Base-by-base conservation (phyloP, 257 asterid species). In the Solanum sejunctum region DNA sequence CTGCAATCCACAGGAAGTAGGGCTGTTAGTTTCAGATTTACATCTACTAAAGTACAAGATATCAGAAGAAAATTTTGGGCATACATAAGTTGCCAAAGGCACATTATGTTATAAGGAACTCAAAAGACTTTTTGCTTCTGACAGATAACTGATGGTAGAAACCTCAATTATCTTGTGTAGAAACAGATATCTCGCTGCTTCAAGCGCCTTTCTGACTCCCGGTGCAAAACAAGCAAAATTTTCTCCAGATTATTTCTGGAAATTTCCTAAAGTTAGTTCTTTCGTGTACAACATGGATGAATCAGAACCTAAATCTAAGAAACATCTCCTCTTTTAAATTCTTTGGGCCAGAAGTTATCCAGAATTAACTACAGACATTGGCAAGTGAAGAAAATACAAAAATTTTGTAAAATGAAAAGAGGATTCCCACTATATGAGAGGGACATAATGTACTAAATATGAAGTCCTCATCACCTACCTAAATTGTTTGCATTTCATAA, bases 1-100 rank as follows among this genome's bases (percentile, higher is more conserved):
- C 99, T 95, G 95, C 85, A 87, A 73, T 86, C 73, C 83, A 85
- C 84, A 84, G 81, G 16, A 81, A 84, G 13, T 39, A 79, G 61
- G 79, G 16, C 58, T 39, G 78, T 84, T 67, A 21, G 36, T 32
- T 21, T 73, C 49, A 75, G 32, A 83, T 83, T 20, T 23, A 52
- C 63, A 51, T 51, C 82, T 15, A 28, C 52, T 51, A 51, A 3
- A 49, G 81, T 51, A 49, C 43, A 75, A 75, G 57, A 49, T 16
- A 75, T 13, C 23, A 17, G 60, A 75, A 75, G 60, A 49, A 75
- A n/a, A 13, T 47, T 12, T 21, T 75, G 7, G 81, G 43, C 12
- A 75, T 75, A 8, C 43, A 26, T 75, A 23, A 75, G 43, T 75
- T 49, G 43, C 18, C 81, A 49, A 49, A 49, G 60, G 36, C 43